A percentile compares a stretch with the other conserved stretches of the same genome.
Conservation (phyloP, 2,329 filamentous ascomycete genomes). For the Apiospora phragmitis region DNA sequence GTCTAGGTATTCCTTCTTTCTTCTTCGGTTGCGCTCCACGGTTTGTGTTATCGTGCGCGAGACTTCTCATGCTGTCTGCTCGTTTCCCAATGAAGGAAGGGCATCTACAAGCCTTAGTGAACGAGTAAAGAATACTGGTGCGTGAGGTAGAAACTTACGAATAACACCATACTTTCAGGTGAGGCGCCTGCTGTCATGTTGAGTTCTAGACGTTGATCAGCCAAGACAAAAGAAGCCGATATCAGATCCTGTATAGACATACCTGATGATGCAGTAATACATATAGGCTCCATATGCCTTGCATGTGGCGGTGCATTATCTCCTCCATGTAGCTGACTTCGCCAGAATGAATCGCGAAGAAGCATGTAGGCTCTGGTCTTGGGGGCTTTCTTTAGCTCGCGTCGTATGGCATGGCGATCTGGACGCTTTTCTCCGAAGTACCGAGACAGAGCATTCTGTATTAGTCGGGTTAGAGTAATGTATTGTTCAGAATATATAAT, state of each 20-base stretch:
- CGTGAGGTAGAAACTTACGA: conserved; percentile 20
- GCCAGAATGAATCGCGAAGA: conserved; percentile 34
- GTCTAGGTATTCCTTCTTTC: not conserved
- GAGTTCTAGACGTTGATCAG: not conserved
- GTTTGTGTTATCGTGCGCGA: conserved; percentile 27
- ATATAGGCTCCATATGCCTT: conserved; percentile 37
- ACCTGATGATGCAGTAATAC: conserved; percentile 32
- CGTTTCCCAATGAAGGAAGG: conserved; percentile 43
- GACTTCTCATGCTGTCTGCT: conserved; percentile 32
- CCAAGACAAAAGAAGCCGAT: too few relatives aligned
- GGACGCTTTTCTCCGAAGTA: conserved; percentile 28
- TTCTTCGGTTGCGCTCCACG: not conserved
- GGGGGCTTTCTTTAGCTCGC: conserved; percentile 12
- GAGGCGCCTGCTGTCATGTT: not conserved
- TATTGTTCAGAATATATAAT: not conserved
- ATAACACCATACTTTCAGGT: conserved; percentile 23
- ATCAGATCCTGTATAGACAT: not conserved
- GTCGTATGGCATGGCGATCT: conserved; percentile 12
- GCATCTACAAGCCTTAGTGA: conserved; percentile 30
- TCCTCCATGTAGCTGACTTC: conserved; percentile 34
- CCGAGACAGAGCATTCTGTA: conserved; percentile 29
- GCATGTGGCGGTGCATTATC: conserved; percentile 29
- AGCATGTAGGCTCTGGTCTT: conserved; percentile 26
- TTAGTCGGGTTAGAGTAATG: not conserved
- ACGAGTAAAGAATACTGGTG: too few relatives aligned